Evolutionary conservation across 345 rosid species (phyloP), one percentile per base, ranked within the genome.

Genomic region (Murraya koenigii): DNA sequence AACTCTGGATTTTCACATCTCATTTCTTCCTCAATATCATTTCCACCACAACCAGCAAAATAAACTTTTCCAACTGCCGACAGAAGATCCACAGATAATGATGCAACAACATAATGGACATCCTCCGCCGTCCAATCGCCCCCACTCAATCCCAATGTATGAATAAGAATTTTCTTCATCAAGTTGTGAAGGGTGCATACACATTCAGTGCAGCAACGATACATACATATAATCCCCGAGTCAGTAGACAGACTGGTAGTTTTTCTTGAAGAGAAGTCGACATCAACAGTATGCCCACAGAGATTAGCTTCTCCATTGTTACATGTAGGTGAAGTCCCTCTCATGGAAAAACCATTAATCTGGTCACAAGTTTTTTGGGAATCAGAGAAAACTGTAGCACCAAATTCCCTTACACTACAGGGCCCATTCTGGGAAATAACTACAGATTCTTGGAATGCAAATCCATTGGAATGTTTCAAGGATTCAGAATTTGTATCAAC

Each of bases 171-270:
- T 75, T 84, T 87, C 79, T 77, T 88, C 85, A 92, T 87, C 77
- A 84, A 75, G 68, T 66, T 79, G 64, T 83, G 89, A 60, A 94
- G 87, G 80, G 79, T 69, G 80, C 66, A 10, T 62, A 90, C 76
- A 80, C 99, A 96, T 64, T 77, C 79, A 55, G 87, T 75, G 82
- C 99, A 96, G 84, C 95, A 91, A 52, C 44, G 86, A 79, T 93
- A 96, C 22, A 82, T 65, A 81, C 98, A 96, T 38, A 78, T 71
- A 33, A 81, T 52, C 49, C 71, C 82, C 67, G 85, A 78, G 56
- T 80, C 90, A 73, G 81, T 78, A 25, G 81, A 70, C 72, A 67
- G 79, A 56, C 22, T 38, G 68, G 72, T 19, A 26, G 72, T 71
- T 80, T 82, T 74, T 58, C 69, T 67, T 30, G 82, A 61, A 71